Base-by-base conservation (phyloP, 2,329 filamentous ascomycete genomes). In the Colletotrichum sp. region DNA sequence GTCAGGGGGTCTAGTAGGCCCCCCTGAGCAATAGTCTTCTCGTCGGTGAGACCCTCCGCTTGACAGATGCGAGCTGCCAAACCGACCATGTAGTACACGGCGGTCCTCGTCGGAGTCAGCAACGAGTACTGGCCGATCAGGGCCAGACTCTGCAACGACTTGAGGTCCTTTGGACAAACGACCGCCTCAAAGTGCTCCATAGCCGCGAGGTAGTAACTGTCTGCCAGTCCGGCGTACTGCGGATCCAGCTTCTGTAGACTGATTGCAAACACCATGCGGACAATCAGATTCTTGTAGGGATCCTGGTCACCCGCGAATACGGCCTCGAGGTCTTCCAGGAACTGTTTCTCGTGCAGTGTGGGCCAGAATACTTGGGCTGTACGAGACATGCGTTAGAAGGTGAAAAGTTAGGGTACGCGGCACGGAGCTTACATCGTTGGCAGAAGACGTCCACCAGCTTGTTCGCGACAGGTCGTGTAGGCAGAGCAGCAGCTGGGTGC, bases 191-290 rank as follows among this genome's bases (percentile, higher is more conserved):
- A 92, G 80, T 93, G 93, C 77, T 93, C 92, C 86, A 99, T 93
- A 7, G 96, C 96, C 29, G 96, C 95, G 27, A 98, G 90, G 82
- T 98, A 99, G 86, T 98, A 99, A 82, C 95, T 96, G 85, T 99
- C 96, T 34, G 97, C 96, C 32, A 99, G 88, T 29, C 96, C 96
- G n/a, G 96, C 96, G 84, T 97, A 99, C 78, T 95, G 93, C 0
- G 93, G 92, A 82, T 96, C 95, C 81, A 98, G 90, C 84, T 98
- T 98, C 85, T 99, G 96, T 85, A 99, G 91, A 83, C 95, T 96
- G 81, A 98, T 98, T 34, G 97, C 96, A 81, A 99, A 93, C 69
- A 98, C 95, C 92, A 99, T 96, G 74, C 95, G 93, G 67, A 98
- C 87, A 61, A 96, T 91, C 81, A 98, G 99, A 80, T 97, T 96